Percentiles rank a stretch among this genome's conserved stretches.
These are phyloP conservation scores for Mycena vulgaris DNA, from an alignment of 768 basidiomycete species.

Conservation along the genomic window DNA sequence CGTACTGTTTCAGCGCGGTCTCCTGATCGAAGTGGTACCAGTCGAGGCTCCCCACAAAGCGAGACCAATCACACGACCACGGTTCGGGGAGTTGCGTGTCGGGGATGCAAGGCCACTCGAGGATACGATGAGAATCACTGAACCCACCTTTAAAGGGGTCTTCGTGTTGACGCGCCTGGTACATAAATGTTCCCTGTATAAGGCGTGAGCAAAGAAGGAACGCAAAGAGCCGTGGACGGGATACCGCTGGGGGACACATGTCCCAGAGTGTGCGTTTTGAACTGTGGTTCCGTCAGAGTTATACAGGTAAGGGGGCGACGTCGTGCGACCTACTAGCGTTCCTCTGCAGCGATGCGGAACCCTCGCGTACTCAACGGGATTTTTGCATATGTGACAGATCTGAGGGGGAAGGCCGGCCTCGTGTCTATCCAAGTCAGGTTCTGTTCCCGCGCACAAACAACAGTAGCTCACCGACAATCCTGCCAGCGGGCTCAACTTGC, in stretches of 20 bases:
- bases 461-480: not conserved
- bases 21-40: not conserved
- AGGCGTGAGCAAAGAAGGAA: not conserved
- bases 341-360: not conserved
- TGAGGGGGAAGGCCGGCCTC: not conserved
- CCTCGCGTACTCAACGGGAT: not conserved
- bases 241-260: conserved; percentile 18
- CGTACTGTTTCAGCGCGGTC: not conserved
- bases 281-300: not conserved
- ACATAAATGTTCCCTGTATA: not conserved
- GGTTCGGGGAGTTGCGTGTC: conserved; percentile 13
- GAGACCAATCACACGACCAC: conserved; percentile 3
- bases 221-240: not conserved
- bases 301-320: not conserved
- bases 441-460: not conserved
- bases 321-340: not conserved
- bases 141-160: too few species aligned
- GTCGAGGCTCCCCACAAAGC: not conserved
- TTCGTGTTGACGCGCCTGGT: not conserved
- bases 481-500: not conserved
- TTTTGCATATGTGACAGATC: not conserved
- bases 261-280: conserved; percentile 15
- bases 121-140: not conserved
- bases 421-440: not conserved
- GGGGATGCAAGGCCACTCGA: conserved; percentile 4